phyloP scores from a whole-genome alignment of 2,329 filamentous ascomycete genomes.

The Coniochaeta sp. region DNA sequence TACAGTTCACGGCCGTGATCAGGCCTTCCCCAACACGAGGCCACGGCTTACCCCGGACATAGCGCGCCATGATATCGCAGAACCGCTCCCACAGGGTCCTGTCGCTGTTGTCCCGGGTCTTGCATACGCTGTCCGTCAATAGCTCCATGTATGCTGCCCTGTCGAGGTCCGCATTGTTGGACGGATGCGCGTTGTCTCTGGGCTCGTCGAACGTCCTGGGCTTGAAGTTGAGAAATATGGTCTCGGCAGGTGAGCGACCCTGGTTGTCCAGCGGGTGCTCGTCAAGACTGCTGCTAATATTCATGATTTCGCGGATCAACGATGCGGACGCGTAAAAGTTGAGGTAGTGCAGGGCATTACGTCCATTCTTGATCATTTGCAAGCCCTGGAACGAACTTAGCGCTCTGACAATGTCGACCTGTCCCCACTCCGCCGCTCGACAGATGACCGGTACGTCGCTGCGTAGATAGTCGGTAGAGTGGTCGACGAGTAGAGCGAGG shows the following conservation, averaged over 20 bases:
- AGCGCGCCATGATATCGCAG: neutral
- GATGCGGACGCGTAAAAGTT: neutral
- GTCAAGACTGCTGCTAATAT: neutral
- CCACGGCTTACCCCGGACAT: neutral
- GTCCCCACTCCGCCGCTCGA: neutral
- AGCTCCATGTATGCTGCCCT: neutral
- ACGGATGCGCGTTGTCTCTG: neutral
- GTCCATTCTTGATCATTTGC: neutral
- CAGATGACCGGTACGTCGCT: neutral
- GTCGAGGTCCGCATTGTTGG: neutral
- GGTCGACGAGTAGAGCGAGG: neutral
- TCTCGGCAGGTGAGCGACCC: neutral
- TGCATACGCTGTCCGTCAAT: neutral
- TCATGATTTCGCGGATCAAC: neutral
- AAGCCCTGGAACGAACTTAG: neutral
- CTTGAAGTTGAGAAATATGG: slow-evolving; percentile 3
- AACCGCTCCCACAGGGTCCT: neutral
- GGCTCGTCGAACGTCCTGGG: neutral
- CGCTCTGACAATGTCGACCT: neutral
- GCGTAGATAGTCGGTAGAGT: neutral
- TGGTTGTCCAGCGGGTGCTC: neutral
- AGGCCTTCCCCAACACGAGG: neutral
- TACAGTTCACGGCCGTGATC: neutral
- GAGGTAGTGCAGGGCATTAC: neutral
- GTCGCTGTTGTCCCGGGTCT: neutral